phyloP scores from a whole-genome alignment of 257 asterid genomes.

The Plantago elongata region DNA sequence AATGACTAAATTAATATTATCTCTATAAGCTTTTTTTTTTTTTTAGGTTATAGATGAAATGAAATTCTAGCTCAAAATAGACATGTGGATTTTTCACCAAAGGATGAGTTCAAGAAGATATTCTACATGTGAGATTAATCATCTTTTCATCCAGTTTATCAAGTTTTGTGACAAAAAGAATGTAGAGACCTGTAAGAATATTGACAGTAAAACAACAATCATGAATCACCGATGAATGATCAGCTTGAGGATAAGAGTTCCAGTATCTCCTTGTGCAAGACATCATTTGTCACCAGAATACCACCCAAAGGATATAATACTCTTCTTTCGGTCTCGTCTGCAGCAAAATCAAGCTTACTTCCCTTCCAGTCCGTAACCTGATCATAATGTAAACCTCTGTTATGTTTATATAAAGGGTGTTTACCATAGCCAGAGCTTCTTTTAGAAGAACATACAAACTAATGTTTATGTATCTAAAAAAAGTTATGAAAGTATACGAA shows the following conservation, averaged over 20 bases:
- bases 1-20: no score
- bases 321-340: slow-evolving; percentile 61
- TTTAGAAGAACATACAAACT: no score
- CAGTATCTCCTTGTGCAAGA: slow-evolving; percentile 49
- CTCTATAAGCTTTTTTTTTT: no score
- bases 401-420: background rate
- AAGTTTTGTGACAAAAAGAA: background rate
- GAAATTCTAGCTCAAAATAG: no score
- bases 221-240: background rate
- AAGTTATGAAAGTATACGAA: no score
- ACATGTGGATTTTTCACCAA: background rate
- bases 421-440: background rate
- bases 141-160: background rate
- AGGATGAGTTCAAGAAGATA: background rate
- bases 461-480: no score
- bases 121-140: background rate
- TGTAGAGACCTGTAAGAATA: slow-evolving; percentile 10
- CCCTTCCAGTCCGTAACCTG: slow-evolving; percentile 97
- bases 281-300: slow-evolving; percentile 60
- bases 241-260: slow-evolving; percentile 49
- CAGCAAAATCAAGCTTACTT: slow-evolving; percentile 52
- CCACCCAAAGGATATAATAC: slow-evolving; percentile 70
- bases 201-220: background rate
- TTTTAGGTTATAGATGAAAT: no score
- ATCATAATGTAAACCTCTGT: slow-evolving; percentile 1